Base-by-base conservation (phyloP, 2,329 filamentous ascomycete genomes). In the Bimuria novae-zelandiae region DNA sequence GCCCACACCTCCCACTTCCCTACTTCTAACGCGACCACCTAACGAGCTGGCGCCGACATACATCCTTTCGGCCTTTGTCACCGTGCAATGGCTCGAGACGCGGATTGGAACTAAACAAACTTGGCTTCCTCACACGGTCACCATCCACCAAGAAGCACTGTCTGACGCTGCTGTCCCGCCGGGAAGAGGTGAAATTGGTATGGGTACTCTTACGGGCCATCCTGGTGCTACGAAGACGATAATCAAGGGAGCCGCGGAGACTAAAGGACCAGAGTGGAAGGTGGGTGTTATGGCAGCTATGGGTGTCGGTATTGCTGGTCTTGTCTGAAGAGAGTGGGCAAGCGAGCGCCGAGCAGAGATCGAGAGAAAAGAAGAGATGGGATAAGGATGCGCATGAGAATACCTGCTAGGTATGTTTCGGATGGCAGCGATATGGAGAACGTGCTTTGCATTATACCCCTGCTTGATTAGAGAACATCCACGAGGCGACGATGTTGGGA, bases 131-230 rank as follows among this genome's bases (percentile, higher is more conserved):
- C 47, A 62, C 12, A 68, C 67, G 2, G 52, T 66, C 14, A 70
- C 66, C 3, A 52, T 72, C 12, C 10, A 58, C 57, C 48, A 59
- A 55, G 59, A 63, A 44, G 56, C 53, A 14, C 44, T 37, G 4
- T 37, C 32, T 3, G 10, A 22, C 19, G 16, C 32, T 4, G 29
- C 32, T 21, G 62, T 70, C 3, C 21, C 41, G 16, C 70, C 71
- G 8, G 68, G 68, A 1, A 58, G 52, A 16, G 71, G 71, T 5
- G 51, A 55, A 17, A 65, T 75, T 30, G 72, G 71, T 1, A 65
- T 74, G 68, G 71, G 71, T 6, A 71, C 68, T 25, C 48, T 73
- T 49, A 71, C 65, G 21, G 69, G 67, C 10, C 45, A 64, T 48
- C 51, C 57, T 10, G 69, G 68, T 2, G 42, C 63, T 25, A 68